These are phyloP conservation scores for Yamadazyma philogaea DNA, from an alignment of 805 yeast species.

Conservation along the genomic window DNA sequence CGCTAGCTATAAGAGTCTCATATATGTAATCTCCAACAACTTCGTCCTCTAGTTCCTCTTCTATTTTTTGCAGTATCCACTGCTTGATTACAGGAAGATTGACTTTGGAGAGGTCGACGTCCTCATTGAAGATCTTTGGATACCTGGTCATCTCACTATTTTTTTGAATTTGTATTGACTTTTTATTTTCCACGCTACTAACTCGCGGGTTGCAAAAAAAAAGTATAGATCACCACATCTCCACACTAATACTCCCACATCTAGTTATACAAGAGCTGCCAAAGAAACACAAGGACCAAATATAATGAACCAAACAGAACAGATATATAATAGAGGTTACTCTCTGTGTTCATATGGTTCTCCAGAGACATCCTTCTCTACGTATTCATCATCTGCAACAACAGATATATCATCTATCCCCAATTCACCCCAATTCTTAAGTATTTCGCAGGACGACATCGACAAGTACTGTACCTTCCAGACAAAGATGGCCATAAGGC, in stretches of 20 bases:
- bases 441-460: background rate
- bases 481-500: slow-evolving; percentile 17
- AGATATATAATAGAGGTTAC: background rate
- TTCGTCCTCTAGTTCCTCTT: slow-evolving; percentile 49
- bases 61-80: slow-evolving; percentile 41
- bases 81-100: slow-evolving; percentile 34
- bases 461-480: slow-evolving; percentile 19
- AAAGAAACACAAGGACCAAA: background rate
- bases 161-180: too few species aligned
- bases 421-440: background rate
- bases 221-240: background rate
- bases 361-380: background rate
- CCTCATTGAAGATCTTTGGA: slow-evolving; percentile 33
- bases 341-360: background rate
- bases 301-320: background rate
- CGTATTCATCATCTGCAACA: background rate
- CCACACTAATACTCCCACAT: background rate
- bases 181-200: background rate
- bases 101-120: slow-evolving; percentile 38
- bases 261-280: background rate
- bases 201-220: slow-evolving; percentile 5
- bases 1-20: slow-evolving; percentile 39
- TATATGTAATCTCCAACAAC: slow-evolving; percentile 43
- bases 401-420: slow-evolving; percentile 1
- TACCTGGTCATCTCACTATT: slow-evolving; percentile 10